Evolutionary conservation across 208 protist genomes (phyloP).

Genomic region (Leishmania tarentolae): DNA sequence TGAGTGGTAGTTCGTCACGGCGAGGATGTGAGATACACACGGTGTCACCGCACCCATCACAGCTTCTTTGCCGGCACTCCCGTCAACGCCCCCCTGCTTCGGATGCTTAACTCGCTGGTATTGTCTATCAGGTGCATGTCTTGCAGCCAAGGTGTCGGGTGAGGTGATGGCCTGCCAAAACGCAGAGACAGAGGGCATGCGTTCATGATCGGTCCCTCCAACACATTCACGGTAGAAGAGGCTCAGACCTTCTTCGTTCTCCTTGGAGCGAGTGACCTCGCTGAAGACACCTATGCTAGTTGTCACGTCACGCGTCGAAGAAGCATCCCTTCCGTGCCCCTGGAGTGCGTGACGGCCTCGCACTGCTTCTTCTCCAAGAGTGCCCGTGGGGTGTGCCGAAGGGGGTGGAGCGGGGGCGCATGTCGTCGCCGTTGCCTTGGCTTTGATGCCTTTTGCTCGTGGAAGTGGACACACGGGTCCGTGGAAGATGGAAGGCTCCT

Average conservation of each 20-base stretch:
- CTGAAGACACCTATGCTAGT: conserved; percentile 12
- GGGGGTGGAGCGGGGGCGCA: not conserved
- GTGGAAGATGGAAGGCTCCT: conserved; percentile 26
- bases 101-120: not conserved
- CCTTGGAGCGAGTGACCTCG: not conserved
- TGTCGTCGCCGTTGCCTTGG: not conserved
- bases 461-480: not conserved
- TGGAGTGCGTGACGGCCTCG: not conserved
- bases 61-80: not conserved
- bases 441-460: too few relatives aligned
- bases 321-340: not conserved
- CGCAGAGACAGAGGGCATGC: not conserved
- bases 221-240: conserved; percentile 9
- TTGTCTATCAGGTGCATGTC: too few relatives aligned
- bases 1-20: not conserved
- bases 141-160: not conserved
- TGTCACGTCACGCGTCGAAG: not conserved
- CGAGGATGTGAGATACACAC: conserved; percentile 11
- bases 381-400: not conserved
- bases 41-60: not conserved
- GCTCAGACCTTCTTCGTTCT: conserved; percentile 1
- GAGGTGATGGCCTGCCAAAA: not conserved
- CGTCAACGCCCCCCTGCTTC: not conserved
- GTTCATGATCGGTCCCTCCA: not conserved
- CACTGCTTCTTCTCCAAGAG: not conserved